These are phyloP conservation scores for Micractinium conductrix DNA, from an alignment of 139 green algal species.

Conservation along the genomic window DNA sequence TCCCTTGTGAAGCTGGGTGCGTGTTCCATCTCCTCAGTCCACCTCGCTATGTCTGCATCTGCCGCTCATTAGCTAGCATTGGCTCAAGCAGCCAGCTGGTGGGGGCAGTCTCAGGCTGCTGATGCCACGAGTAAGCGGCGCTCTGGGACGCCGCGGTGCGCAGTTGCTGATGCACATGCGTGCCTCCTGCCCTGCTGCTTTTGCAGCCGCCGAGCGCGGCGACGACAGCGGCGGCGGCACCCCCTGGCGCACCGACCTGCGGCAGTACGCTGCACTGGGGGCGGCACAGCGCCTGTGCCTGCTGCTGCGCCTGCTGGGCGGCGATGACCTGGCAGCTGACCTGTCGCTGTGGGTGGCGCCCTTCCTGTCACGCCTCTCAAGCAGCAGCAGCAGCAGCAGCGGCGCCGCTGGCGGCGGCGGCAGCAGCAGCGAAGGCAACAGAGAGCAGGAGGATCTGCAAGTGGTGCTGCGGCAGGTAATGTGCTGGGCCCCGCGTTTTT, in stretches of 20 bases:
- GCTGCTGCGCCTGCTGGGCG: conserved; percentile 36
- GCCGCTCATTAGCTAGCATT: no score
- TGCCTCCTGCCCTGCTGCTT: not conserved
- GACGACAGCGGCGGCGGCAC: not conserved
- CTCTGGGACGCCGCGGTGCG: no score
- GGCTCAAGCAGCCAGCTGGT: no score
- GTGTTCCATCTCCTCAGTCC: not conserved
- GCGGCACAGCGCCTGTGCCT: not conserved
- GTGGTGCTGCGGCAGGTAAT: conserved; percentile 20
- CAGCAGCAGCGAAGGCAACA: no score
- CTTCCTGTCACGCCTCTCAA: conserved; percentile 11
- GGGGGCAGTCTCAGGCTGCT: no score
- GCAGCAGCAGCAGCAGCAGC: not conserved
- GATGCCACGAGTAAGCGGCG: no score
- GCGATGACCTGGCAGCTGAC: conserved; percentile 9
- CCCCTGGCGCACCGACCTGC: conserved; percentile 29
- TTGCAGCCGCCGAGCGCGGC: not conserved
- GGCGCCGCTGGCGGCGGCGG: no score
- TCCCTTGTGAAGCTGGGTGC: conserved; percentile 17
- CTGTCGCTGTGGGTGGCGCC: conserved; percentile 17
- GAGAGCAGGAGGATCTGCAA: not conserved
- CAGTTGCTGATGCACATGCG: no score
- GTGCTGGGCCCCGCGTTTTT: no score
- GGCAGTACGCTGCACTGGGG: conserved; percentile 15
- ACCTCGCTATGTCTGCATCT: no score